phyloP scores from a whole-genome alignment of 2,329 filamentous ascomycete species.

The Knufia fluminis region DNA sequence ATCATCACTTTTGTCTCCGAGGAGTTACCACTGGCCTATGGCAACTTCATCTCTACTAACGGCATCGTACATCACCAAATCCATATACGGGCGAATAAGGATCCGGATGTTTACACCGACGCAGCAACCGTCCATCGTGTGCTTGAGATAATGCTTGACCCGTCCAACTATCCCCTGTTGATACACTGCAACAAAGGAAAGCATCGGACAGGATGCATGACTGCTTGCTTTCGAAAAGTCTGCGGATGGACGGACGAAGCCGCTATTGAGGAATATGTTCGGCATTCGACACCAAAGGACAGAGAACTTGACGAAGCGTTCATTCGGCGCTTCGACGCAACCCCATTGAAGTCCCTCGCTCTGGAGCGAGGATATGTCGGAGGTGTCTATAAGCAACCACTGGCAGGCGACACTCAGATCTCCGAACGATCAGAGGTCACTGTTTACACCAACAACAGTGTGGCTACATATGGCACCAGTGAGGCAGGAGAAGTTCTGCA shows the following conservation, averaged over 20 bases:
- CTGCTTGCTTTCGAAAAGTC: constrained; percentile 66
- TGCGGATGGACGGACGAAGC: constrained; percentile 55
- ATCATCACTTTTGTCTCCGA: constrained; percentile 47
- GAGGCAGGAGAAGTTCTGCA: constrained; percentile 8
- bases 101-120: constrained; percentile 54
- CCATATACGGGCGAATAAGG: constrained; percentile 81
- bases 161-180: constrained; percentile 66
- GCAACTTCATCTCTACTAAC: constrained; percentile 54
- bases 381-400: constrained; percentile 19
- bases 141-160: constrained; percentile 61
- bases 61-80: constrained; percentile 66
- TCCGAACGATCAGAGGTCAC: constrained; percentile 14
- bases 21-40: constrained; percentile 39
- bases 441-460: constrained; percentile 21
- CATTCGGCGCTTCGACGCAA: constrained; percentile 20
- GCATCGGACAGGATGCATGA: constrained; percentile 85
- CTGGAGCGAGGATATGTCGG: constrained; percentile 22
- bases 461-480: constrained; percentile 9
- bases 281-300: constrained; percentile 46
- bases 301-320: constrained; percentile 29
- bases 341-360: constrained; percentile 19
- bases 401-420: constrained; percentile 11
- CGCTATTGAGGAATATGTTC: constrained; percentile 64
- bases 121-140: constrained; percentile 60
- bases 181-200: constrained; percentile 92